Evolutionary conservation across 2,329 filamentous ascomycete genomes (phyloP).

Genomic region (Byssothecium circinans): DNA sequence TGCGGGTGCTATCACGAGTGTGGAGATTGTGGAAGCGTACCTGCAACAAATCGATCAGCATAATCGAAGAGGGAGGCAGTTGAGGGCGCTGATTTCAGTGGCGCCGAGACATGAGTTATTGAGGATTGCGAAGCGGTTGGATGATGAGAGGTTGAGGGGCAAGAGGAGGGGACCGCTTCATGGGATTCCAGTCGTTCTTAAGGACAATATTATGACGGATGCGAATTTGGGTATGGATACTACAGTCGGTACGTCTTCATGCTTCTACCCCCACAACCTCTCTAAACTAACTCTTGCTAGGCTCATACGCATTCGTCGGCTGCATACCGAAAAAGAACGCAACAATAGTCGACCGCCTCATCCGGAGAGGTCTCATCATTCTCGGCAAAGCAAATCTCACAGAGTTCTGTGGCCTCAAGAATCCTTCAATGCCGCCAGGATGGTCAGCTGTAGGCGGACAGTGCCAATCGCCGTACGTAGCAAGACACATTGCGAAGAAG

Average conservation of each 20-base stretch:
- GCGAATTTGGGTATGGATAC: constrained; percentile 45
- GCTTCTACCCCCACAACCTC: not conserved
- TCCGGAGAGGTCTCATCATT: constrained; percentile 46
- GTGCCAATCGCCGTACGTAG: constrained; percentile 44
- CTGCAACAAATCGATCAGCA: constrained; percentile 39
- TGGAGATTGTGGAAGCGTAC: constrained; percentile 41
- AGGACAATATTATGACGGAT: constrained; percentile 48
- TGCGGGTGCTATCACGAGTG: constrained; percentile 32
- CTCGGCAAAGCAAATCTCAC: constrained; percentile 49
- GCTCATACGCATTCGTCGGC: constrained; percentile 43
- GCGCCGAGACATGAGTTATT: constrained; percentile 43
- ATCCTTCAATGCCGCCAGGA: constrained; percentile 41
- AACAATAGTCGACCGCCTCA: constrained; percentile 41
- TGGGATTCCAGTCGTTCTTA: constrained; percentile 48
- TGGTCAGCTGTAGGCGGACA: constrained; percentile 47
- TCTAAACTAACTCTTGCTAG: constrained; percentile 14
- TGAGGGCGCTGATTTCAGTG: constrained; percentile 43
- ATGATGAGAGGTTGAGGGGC: constrained; percentile 43
- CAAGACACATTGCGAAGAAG: constrained; percentile 41
- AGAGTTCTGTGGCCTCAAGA: constrained; percentile 42
- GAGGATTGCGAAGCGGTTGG: constrained; percentile 42
- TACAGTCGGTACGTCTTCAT: constrained; percentile 40
- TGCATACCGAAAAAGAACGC: constrained; percentile 43
- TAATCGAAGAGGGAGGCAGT: constrained; percentile 38
- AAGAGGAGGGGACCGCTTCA: constrained; percentile 44